phyloP scores from a whole-genome alignment of 176 grass and related monocot genomes.

The Urochloa ruziziensis region DNA sequence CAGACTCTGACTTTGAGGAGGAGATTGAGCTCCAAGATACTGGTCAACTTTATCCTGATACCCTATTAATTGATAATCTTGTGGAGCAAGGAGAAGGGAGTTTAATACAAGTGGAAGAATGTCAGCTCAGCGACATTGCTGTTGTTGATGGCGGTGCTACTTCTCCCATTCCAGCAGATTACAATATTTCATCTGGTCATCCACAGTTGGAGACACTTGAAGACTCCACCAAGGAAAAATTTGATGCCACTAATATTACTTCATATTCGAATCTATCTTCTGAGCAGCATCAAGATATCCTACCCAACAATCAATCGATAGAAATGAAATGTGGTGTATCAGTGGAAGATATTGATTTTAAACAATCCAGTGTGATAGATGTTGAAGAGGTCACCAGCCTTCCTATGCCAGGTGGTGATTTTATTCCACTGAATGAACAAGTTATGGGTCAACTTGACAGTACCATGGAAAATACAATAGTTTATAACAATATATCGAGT shows the following conservation, averaged over 20 bases:
- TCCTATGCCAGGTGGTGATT: slow-evolving; percentile 34
- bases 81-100: neutral
- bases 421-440: slow-evolving; percentile 43
- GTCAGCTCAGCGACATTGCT: neutral
- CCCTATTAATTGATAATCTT: slow-evolving; percentile 11
- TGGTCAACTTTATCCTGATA: slow-evolving; percentile 31
- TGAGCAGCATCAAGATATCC: slow-evolving; percentile 1
- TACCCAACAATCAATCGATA: slow-evolving; percentile 5
- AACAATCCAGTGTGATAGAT: slow-evolving; percentile 4
- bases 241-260: slow-evolving; percentile 6
- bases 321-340: neutral
- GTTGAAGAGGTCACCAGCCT: slow-evolving; percentile 42
- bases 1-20: slow-evolving; percentile 52
- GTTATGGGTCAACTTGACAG: slow-evolving; percentile 18
- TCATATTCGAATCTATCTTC: slow-evolving; percentile 1
- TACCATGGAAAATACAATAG: slow-evolving; percentile 33
- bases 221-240: slow-evolving; percentile 16
- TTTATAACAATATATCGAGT: slow-evolving; percentile 27
- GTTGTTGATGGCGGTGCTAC: neutral
- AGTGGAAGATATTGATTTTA: slow-evolving; percentile 7
- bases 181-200: slow-evolving; percentile 34
- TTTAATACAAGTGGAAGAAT: slow-evolving; percentile 29
- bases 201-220: slow-evolving; percentile 1
- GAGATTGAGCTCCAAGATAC: slow-evolving; percentile 38
- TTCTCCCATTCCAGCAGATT: slow-evolving; percentile 15